phyloP scores from a whole-genome alignment of 2,329 filamentous ascomycete genomes.

The Domatiomyces catenatus region DNA sequence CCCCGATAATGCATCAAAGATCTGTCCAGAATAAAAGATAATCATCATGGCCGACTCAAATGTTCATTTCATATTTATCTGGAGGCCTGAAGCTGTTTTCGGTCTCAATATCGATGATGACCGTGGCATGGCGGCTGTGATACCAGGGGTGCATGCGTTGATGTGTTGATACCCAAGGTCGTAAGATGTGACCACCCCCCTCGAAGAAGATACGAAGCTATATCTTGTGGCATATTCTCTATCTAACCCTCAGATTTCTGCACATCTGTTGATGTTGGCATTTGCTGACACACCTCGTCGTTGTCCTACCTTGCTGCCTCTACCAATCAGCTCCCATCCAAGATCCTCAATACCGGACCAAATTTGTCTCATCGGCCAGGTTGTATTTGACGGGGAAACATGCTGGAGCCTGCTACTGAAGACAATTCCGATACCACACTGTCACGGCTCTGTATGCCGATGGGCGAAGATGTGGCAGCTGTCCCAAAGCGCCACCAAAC shows the following conservation, averaged over 20 bases:
- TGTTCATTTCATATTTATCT: background rate
- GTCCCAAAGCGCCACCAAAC: background rate
- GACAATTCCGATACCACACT: background rate
- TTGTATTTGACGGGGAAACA: background rate
- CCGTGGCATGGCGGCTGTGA: background rate
- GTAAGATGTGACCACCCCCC: background rate
- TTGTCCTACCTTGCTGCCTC: background rate
- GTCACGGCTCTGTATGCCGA: background rate
- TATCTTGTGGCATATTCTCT: background rate
- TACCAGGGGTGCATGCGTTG: background rate
- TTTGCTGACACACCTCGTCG: background rate
- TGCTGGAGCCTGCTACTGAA: background rate
- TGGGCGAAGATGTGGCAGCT: background rate
- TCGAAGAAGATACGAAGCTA: too few relatives aligned
- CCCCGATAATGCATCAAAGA: background rate
- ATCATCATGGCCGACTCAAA: background rate
- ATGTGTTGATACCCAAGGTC: background rate
- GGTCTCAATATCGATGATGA: background rate
- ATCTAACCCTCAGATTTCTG: background rate
- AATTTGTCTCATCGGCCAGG: background rate
- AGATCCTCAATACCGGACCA: background rate
- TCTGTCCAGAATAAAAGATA: background rate
- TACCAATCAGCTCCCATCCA: background rate
- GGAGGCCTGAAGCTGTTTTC: background rate
- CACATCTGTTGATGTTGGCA: background rate